phyloP scores from a whole-genome alignment of 192 early-diverging fungal species.

The Podila clonocystis region DNA sequence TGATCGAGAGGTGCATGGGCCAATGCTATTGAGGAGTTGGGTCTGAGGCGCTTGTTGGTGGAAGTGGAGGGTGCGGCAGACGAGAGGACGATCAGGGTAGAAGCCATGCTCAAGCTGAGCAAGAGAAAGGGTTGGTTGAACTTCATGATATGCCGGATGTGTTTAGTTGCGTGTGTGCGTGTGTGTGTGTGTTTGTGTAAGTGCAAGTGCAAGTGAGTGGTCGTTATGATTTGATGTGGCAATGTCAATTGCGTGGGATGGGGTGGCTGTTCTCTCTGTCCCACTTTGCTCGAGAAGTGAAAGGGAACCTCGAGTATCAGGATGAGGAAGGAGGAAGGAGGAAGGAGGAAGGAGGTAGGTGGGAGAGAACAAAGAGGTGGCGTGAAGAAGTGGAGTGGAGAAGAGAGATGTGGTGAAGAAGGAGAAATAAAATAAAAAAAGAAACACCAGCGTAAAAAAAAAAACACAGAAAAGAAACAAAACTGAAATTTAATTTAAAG shows the following conservation, averaged over 20 bases:
- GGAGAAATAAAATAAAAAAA: background rate
- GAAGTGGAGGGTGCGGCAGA: background rate
- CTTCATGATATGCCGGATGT: conserved; percentile 16
- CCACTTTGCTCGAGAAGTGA: too few species aligned
- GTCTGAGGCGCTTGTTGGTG: background rate
- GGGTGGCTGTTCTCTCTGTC: too few species aligned
- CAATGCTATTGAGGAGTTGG: background rate
- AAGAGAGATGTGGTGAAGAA: background rate
- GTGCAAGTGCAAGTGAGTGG: background rate
- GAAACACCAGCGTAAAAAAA: background rate
- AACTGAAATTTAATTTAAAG: too few species aligned
- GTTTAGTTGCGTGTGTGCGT: background rate
- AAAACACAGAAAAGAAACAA: too few species aligned
- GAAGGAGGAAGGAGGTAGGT: background rate
- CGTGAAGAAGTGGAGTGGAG: background rate
- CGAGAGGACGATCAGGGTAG: conserved; percentile 1
- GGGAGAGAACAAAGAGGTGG: background rate
- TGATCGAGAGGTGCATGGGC: background rate
- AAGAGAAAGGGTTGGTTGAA: conserved; percentile 19
- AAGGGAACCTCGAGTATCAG: background rate
- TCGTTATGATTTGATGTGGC: background rate
- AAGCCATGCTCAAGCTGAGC: conserved; percentile 25
- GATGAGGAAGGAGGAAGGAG: background rate
- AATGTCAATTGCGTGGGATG: conserved; percentile 3
- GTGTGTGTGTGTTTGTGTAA: background rate